Evolutionary conservation across 352 stramenopile genomes (phyloP).

Genomic region (Phytopythium kandeliae): DNA sequence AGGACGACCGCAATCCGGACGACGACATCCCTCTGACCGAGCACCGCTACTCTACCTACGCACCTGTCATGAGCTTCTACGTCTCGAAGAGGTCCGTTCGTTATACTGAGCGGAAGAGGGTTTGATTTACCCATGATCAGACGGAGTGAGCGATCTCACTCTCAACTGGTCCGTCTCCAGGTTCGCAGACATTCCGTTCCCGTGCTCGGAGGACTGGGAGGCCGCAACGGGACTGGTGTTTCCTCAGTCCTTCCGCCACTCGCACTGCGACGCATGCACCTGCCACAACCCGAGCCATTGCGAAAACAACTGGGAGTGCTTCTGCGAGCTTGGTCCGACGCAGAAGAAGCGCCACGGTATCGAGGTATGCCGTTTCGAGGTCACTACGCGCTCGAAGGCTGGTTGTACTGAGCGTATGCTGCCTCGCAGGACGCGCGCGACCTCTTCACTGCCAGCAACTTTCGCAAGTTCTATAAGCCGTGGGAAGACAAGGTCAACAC

Average conservation of each 20-base stretch:
- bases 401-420: too few relatives aligned
- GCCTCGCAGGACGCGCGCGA: slow-evolving; percentile 48
- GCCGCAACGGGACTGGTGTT: slow-evolving; percentile 89
- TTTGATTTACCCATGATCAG: too few relatives aligned
- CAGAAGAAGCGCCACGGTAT: slow-evolving; percentile 73
- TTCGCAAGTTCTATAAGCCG: slow-evolving; percentile 93
- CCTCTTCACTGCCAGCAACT: slow-evolving; percentile 96
- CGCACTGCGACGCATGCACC: slow-evolving; percentile 72
- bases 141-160: background rate
- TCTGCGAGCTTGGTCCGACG: slow-evolving; percentile 51
- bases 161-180: slow-evolving; percentile 12
- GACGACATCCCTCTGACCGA: slow-evolving; percentile 91
- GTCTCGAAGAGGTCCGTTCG: slow-evolving; percentile 62
- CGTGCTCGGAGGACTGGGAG: slow-evolving; percentile 95
- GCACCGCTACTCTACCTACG: slow-evolving; percentile 91
- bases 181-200: slow-evolving; percentile 98
- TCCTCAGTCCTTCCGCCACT: slow-evolving; percentile 88
- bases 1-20: slow-evolving; percentile 92
- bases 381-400: too few relatives aligned
- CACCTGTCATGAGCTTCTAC: slow-evolving; percentile 98
- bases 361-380: slow-evolving; percentile 13
- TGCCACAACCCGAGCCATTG: slow-evolving; percentile 61
- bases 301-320: slow-evolving; percentile 78
- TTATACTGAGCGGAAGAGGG: background rate
- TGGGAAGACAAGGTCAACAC: slow-evolving; percentile 97